These are phyloP conservation scores for Akanthomyces dipterigenus DNA, from an alignment of 2,329 filamentous ascomycete genomes.

Conservation along the genomic window DNA sequence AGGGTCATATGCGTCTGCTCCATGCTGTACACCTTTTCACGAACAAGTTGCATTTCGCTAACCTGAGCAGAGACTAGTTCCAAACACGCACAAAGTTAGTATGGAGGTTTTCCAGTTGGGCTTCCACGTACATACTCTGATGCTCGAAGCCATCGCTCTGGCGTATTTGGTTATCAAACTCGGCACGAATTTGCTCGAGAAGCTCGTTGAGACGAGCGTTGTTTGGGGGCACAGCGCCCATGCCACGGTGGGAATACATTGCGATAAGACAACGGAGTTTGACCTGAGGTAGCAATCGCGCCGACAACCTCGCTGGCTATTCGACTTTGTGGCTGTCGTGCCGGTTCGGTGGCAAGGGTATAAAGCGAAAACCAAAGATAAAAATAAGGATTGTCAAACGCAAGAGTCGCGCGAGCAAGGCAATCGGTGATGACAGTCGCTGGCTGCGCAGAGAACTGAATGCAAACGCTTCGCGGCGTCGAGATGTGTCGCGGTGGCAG, in stretches of 20 bases:
- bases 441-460: neutral
- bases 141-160: conserved; percentile 84
- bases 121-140: conserved; percentile 65
- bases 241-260: conserved; percentile 89
- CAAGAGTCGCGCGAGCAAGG: neutral
- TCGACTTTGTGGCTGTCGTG: neutral
- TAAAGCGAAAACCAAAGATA: neutral
- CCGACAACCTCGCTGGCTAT: neutral
- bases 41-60: conserved; percentile 89
- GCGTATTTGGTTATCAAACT: conserved; percentile 81
- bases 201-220: conserved; percentile 76
- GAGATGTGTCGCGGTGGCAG: neutral
- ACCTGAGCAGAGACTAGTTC: conserved; percentile 76
- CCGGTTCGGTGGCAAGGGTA: neutral
- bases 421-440: neutral
- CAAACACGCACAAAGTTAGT: conserved; percentile 20
- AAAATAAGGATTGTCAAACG: neutral
- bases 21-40: conserved; percentile 87
- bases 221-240: conserved; percentile 60
- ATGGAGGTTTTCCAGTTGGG: conserved; percentile 1
- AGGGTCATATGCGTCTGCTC: conserved; percentile 84
- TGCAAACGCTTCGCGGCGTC: neutral
- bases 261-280: conserved; percentile 38
- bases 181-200: conserved; percentile 80
- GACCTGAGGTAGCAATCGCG: neutral